Percentiles rank a stretch among this genome's conserved stretches.
phyloP scores from a whole-genome alignment of 2,329 filamentous ascomycete genomes.

The Calonectria pauciramosa region DNA sequence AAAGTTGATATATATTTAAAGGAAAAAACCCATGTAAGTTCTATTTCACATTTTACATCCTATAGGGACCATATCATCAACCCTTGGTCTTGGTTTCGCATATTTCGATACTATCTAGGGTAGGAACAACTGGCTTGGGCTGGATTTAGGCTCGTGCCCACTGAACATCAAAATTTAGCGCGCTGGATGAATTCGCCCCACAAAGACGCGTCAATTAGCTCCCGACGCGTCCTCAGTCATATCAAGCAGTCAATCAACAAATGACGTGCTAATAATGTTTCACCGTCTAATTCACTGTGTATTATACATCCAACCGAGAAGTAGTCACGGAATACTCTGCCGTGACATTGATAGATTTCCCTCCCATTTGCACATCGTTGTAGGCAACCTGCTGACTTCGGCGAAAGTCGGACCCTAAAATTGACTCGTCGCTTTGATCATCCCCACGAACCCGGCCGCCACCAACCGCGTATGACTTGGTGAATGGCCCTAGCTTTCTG shows the following conservation, averaged over 20 bases:
- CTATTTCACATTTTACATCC: neutral
- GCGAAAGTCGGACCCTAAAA: conserved; percentile 35
- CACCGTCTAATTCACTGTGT: neutral
- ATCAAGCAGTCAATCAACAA: neutral
- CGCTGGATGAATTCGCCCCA: neutral
- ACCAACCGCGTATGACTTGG: conserved; percentile 21
- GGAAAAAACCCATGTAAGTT: neutral
- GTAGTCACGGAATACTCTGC: conserved; percentile 7
- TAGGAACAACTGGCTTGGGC: neutral
- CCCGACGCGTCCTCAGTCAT: neutral
- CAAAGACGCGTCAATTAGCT: neutral
- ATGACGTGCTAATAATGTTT: too few species aligned
- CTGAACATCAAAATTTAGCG: too few species aligned
- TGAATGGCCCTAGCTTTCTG: conserved; percentile 25
- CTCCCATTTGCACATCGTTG: neutral
- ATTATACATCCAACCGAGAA: conserved; percentile 8
- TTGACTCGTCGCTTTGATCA: conserved; percentile 40
- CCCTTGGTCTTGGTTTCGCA: neutral
- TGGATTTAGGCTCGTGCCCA: neutral
- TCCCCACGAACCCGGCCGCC: conserved; percentile 1
- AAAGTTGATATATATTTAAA: neutral
- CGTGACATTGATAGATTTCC: conserved; percentile 6
- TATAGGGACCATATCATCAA: neutral
- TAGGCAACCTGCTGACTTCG: conserved; percentile 22
- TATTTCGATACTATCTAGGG: neutral